Evolutionary conservation across 805 yeast species (phyloP), one percentile per base, ranked within the genome.

Genomic region (Lipomyces sp.): DNA sequence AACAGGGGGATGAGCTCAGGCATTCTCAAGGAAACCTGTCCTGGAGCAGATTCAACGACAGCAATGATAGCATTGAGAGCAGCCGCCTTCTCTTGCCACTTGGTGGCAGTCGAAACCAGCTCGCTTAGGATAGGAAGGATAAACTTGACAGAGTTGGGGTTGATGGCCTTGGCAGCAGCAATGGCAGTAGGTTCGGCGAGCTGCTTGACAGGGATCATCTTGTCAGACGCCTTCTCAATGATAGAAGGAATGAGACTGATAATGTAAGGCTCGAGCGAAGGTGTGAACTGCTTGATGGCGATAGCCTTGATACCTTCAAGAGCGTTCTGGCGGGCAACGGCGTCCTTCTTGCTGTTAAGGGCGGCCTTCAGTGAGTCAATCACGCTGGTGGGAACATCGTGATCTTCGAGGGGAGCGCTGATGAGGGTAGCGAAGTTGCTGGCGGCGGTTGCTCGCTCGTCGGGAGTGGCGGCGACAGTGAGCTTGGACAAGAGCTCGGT

Each of bases 71-170:
- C 90, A 79, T 86, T 86, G 80, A 95, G 86, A 76, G 93, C 84
- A 75, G 97, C 90, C 77, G 89, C 89, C 89, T 95, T 95, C 86
- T 94, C 98, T 77, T 93, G 93, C 99, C 99, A 95, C 85, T 95
- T 95, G 78, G 75, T 78, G 85, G 89, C 86, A 78, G 82, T 75
- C 64, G 84, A 78, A 77, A 95, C 85, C 81, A 89, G 82, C 70
- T 80, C 80, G 75, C 91, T 84, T 77, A 95, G 82, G 78, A 84
- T 86, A 74, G 98, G 97, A 79, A 95, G 86, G 77, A 93, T 78
- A 74, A 89, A 87, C 88, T 95, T 95, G 83, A 95, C 87, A 73
- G 98, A 89, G 73, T 88, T 86, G 78, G 99, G 99, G 80, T 97
- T 92, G 82, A 92, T 82, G 76, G 96, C 87, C 74, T 83, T 80